Evolutionary conservation across 352 stramenopile genomes (phyloP).

Genomic region (Phytophthora chlamydospora): DNA sequence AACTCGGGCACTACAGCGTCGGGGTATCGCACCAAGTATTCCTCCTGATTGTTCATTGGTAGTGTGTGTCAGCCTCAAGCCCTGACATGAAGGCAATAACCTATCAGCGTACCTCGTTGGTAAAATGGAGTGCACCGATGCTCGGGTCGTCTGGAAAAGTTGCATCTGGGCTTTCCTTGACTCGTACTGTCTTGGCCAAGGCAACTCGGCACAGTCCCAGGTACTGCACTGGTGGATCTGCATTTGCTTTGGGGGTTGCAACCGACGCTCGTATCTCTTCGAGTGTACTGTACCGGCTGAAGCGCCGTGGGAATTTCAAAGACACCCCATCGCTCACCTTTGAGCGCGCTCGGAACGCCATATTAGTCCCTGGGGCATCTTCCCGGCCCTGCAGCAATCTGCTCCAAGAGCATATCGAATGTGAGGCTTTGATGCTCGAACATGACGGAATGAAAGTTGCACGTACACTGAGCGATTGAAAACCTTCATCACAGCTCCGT

Average conservation of each 20-base stretch:
- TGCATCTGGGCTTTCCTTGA: slow-evolving; percentile 11
- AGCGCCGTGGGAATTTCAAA: slow-evolving; percentile 60
- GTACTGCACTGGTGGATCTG: slow-evolving; percentile 36
- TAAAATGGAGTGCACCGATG: slow-evolving; percentile 49
- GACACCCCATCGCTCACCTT: slow-evolving; percentile 16
- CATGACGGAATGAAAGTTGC: neutral
- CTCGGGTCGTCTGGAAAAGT: slow-evolving; percentile 39
- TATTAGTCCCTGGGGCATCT: slow-evolving; percentile 32
- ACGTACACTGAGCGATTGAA: slow-evolving; percentile 47
- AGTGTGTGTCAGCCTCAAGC: neutral
- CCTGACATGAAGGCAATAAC: too few relatives aligned
- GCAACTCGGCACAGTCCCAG: slow-evolving; percentile 75
- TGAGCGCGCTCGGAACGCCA: slow-evolving; percentile 23
- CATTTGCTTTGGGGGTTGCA: neutral
- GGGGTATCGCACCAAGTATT: slow-evolving; percentile 70
- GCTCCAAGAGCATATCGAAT: neutral
- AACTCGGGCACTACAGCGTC: slow-evolving; percentile 80
- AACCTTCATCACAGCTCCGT: slow-evolving; percentile 25
- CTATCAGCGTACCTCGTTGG: slow-evolving; percentile 34
- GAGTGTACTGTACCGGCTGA: slow-evolving; percentile 82
- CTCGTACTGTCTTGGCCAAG: slow-evolving; percentile 54
- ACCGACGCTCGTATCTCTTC: slow-evolving; percentile 29
- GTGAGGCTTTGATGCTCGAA: neutral
- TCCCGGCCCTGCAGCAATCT: slow-evolving; percentile 24
- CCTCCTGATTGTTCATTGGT: slow-evolving; percentile 39